Evolutionary conservation across 495 filamentous ascomycete species (phyloP).

Genomic region (Margaritispora aquatica): DNA sequence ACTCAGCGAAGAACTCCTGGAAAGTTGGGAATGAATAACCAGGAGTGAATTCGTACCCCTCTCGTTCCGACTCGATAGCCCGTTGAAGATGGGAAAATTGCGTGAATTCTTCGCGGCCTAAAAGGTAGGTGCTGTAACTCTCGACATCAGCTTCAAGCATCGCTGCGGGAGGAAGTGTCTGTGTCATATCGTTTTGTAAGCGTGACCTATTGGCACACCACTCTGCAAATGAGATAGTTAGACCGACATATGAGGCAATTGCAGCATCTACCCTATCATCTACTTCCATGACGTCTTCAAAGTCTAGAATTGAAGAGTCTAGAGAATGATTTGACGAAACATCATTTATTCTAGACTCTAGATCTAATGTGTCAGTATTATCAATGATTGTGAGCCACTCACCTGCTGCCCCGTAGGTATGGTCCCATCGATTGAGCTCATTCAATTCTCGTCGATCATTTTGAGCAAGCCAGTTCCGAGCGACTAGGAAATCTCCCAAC

Average conservation of each 20-base stretch:
- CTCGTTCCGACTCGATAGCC: background rate
- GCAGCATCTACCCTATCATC: too few species aligned
- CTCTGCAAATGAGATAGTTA: background rate
- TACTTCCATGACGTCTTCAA: background rate
- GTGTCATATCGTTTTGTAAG: background rate
- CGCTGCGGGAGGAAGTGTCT: background rate
- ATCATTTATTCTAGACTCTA: too few species aligned
- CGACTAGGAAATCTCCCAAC: too few species aligned
- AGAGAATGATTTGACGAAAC: too few species aligned
- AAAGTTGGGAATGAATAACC: background rate
- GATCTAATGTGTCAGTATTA: too few species aligned
- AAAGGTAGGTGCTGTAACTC: background rate
- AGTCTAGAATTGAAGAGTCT: too few species aligned
- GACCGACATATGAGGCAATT: too few species aligned
- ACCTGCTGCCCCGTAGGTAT: too few species aligned
- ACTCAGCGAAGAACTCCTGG: background rate
- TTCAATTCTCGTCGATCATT: too few species aligned
- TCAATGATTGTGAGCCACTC: too few species aligned
- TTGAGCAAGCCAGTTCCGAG: too few species aligned
- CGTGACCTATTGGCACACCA: background rate
- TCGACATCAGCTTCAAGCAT: background rate
- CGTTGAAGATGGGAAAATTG: background rate
- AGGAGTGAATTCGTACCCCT: background rate
- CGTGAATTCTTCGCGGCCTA: background rate
- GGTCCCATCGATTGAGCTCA: too few species aligned